Conservation (phyloP, 2,329 filamentous ascomycete genomes). For the Fragosphaeria purpurea region DNA sequence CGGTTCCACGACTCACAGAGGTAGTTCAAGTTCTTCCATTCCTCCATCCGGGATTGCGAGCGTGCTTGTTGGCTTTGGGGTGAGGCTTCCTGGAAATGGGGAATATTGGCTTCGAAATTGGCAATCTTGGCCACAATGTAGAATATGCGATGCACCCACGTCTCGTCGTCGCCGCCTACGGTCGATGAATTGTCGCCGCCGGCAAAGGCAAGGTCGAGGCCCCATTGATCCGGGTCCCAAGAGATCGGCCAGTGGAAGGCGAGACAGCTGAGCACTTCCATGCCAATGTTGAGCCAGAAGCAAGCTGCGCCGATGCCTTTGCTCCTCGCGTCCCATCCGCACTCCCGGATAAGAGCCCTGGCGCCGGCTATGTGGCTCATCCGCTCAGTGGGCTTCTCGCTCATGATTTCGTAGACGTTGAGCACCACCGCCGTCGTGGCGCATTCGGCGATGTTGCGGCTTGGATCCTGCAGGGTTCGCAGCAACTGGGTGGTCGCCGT, state of each 20-base stretch:
- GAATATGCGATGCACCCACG: constrained; percentile 82
- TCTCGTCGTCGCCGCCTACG: constrained; percentile 54
- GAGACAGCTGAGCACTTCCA: constrained; percentile 83
- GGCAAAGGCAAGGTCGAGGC: constrained; percentile 64
- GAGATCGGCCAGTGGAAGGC: constrained; percentile 79
- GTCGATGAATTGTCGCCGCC: not conserved
- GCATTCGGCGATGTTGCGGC: constrained; percentile 74
- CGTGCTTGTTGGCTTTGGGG: constrained; percentile 54
- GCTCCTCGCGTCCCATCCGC: constrained; percentile 73
- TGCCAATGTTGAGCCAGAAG: constrained; percentile 87
- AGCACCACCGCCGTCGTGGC: constrained; percentile 80
- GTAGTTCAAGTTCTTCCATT: constrained; percentile 73
- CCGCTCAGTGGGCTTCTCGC: constrained; percentile 63
- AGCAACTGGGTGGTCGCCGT: constrained; percentile 71
- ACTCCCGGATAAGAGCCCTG: constrained; percentile 78
- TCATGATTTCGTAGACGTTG: constrained; percentile 91
- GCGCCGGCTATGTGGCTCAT: constrained; percentile 86
- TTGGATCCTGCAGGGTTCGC: constrained; percentile 68
- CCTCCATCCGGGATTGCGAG: constrained; percentile 53
- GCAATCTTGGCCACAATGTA: constrained; percentile 81
- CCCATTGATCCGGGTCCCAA: constrained; percentile 88
- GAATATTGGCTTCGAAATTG: constrained; percentile 68
- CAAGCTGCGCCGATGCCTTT: constrained; percentile 75
- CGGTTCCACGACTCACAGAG: constrained; percentile 77
- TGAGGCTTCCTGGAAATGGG: constrained; percentile 48